These are phyloP conservation scores for Euclidium syriacum DNA, from an alignment of 345 rosid genomes.

Conservation along the genomic window DNA sequence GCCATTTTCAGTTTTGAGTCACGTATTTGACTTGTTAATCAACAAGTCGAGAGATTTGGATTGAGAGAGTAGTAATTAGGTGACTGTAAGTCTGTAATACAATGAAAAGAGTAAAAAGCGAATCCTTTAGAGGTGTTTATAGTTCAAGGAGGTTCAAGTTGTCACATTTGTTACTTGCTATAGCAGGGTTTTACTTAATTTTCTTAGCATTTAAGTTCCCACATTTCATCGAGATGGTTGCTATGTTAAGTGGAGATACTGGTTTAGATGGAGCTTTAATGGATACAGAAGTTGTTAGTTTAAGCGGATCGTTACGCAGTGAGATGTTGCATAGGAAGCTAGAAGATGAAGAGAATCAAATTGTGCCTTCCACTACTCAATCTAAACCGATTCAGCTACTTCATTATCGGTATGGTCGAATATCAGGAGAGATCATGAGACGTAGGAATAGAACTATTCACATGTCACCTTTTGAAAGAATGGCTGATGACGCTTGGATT, in stretches of 20 bases:
- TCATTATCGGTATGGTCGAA: slow-evolving; percentile 61
- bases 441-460: slow-evolving; percentile 61
- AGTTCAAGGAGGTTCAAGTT: slow-evolving; percentile 62
- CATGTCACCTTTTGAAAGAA: slow-evolving; percentile 60
- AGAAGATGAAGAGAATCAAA: slow-evolving; percentile 52
- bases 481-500: slow-evolving; percentile 95
- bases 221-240: slow-evolving; percentile 62
- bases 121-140: slow-evolving; percentile 35
- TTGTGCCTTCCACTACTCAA: slow-evolving; percentile 51
- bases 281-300: slow-evolving; percentile 44
- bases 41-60: slow-evolving; percentile 21
- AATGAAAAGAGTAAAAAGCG: slow-evolving; percentile 81
- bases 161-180: slow-evolving; percentile 64
- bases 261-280: slow-evolving; percentile 43
- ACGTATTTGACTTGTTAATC: not conserved
- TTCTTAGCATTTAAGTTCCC: slow-evolving; percentile 80
- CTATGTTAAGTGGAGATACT: slow-evolving; percentile 64
- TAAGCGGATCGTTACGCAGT: slow-evolving; percentile 60
- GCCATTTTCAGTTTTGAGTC: slow-evolving; percentile 11
- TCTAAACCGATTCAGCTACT: slow-evolving; percentile 46
- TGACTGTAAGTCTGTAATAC: slow-evolving; percentile 19
- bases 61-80: slow-evolving; percentile 23
- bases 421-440: slow-evolving; percentile 69
- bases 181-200: slow-evolving; percentile 66
- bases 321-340: slow-evolving; percentile 62